phyloP scores from a whole-genome alignment of 2,329 filamentous ascomycete species.

The Nigrospora oryzae region DNA sequence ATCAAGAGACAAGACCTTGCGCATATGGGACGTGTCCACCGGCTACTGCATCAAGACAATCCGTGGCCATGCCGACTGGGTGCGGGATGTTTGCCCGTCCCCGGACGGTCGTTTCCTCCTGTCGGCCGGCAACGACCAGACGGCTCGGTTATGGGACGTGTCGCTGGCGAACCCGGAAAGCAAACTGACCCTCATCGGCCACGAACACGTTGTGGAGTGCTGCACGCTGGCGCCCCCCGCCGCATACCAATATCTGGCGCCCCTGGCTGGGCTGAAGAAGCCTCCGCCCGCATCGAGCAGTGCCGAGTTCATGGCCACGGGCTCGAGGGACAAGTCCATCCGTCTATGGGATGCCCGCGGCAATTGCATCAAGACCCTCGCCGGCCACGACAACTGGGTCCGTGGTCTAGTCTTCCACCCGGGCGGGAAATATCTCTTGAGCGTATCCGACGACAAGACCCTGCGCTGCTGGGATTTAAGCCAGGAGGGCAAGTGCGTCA shows the following conservation, averaged over 20 bases:
- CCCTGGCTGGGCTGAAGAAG: conserved; percentile 76
- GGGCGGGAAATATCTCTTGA: conserved; percentile 82
- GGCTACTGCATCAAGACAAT: conserved; percentile 91
- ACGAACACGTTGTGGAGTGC: conserved; percentile 81
- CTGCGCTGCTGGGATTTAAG: conserved; percentile 88
- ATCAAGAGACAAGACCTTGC: conserved; percentile 74
- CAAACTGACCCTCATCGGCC: conserved; percentile 73
- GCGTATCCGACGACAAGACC: conserved; percentile 82
- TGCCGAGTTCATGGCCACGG: conserved; percentile 85
- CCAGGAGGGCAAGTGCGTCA: conserved; percentile 86
- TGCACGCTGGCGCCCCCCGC: conserved; percentile 77
- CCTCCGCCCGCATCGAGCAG: conserved; percentile 64
- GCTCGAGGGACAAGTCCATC: conserved; percentile 84
- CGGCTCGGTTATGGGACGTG: conserved; percentile 78
- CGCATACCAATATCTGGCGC: conserved; percentile 67
- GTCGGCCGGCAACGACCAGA: conserved; percentile 76
- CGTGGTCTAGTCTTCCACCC: conserved; percentile 82
- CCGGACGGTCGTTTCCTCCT: conserved; percentile 76
- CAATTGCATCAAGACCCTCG: conserved; percentile 72
- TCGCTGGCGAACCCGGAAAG: conserved; percentile 59
- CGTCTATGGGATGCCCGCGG: conserved; percentile 82
- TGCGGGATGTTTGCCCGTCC: conserved; percentile 79
- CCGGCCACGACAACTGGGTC: conserved; percentile 93
- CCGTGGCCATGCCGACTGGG: conserved; percentile 78
- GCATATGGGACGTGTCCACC: conserved; percentile 89